A percentile compares a stretch with the other conserved stretches of the same genome.
Evolutionary conservation across 768 basidiomycete genomes (phyloP).

Genomic region (Phaeolepiota aurea): DNA sequence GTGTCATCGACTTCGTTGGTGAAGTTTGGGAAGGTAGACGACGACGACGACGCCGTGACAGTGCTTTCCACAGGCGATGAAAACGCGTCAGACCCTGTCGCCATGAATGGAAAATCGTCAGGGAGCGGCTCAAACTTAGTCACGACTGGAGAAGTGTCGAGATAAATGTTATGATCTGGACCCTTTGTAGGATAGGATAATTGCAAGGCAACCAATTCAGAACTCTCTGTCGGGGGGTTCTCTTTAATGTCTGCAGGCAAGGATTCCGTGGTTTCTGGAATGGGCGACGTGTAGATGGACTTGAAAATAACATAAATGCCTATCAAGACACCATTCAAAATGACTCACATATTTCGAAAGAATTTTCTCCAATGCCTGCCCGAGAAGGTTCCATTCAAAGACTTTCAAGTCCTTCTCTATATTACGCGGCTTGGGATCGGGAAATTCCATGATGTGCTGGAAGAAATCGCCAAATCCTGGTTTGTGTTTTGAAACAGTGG

Average conservation of each 20-base stretch:
- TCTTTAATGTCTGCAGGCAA: background rate
- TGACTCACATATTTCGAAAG: conserved; percentile 73
- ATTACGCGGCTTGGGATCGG: conserved; percentile 87
- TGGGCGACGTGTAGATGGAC: background rate
- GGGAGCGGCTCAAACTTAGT: background rate
- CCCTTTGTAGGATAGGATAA: background rate
- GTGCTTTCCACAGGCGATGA: background rate
- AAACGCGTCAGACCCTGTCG: background rate
- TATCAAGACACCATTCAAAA: background rate
- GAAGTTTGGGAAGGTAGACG: background rate
- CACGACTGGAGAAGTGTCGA: background rate
- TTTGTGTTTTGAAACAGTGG: conserved; percentile 84
- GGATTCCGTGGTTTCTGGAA: background rate
- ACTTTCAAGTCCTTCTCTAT: conserved; percentile 97
- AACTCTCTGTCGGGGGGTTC: background rate
- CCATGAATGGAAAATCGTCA: background rate
- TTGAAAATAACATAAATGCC: background rate
- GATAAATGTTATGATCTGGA: background rate
- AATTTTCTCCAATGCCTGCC: conserved; percentile 70
- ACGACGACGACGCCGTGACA: background rate
- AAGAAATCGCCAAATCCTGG: conserved; percentile 81
- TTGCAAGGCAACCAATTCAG: background rate
- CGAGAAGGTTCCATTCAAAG: conserved; percentile 68
- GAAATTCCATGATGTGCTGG: conserved; percentile 93
- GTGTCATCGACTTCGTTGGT: background rate